Percentiles rank a stretch among this genome's conserved stretches.
phyloP scores from a whole-genome alignment of 1,284 basidiomycete genomes.

The Lignosus rhinocerotis region DNA sequence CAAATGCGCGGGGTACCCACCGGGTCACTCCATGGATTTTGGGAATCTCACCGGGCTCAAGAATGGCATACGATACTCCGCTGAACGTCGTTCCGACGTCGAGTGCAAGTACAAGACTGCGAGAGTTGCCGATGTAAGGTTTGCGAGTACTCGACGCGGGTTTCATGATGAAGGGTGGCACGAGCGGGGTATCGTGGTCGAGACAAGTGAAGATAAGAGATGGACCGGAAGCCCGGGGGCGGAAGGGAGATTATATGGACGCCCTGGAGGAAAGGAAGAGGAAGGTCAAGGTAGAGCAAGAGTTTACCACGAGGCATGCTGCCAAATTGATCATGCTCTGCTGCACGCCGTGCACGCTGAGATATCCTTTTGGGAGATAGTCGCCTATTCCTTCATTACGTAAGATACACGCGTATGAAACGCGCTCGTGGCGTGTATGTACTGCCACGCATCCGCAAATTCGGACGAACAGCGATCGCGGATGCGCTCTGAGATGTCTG shows the following conservation, averaged over 20 bases:
- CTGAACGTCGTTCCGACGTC: conserved; percentile 78
- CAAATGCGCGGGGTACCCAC: conserved; percentile 41
- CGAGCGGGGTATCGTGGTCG: conserved; percentile 7
- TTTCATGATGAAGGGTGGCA: conserved; percentile 31
- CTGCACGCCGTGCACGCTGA: conserved; percentile 1
- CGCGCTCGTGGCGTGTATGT: conserved; percentile 29
- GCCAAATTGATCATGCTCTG: conserved; percentile 14
- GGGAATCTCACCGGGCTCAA: conserved; percentile 71
- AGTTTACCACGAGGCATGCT: conserved; percentile 26
- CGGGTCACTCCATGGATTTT: conserved; percentile 74
- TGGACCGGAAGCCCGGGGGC: conserved; percentile 8
- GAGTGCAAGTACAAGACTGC: conserved; percentile 71
- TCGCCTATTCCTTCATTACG: conserved; percentile 15
- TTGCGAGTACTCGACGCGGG: conserved; percentile 57
- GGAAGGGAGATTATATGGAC: conserved; percentile 19
- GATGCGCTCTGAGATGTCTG: neutral
- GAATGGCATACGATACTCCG: conserved; percentile 74
- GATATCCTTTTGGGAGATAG: conserved; percentile 9
- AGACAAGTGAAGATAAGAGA: conserved; percentile 16
- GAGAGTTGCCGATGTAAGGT: conserved; percentile 61
- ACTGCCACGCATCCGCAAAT: neutral
- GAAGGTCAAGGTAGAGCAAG: conserved; percentile 7
- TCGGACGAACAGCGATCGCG: neutral
- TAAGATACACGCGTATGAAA: conserved; percentile 27
- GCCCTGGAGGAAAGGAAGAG: conserved; percentile 10